phyloP scores from a whole-genome alignment of 106 monocot species.

The Phalaenopsis aphrodite region DNA sequence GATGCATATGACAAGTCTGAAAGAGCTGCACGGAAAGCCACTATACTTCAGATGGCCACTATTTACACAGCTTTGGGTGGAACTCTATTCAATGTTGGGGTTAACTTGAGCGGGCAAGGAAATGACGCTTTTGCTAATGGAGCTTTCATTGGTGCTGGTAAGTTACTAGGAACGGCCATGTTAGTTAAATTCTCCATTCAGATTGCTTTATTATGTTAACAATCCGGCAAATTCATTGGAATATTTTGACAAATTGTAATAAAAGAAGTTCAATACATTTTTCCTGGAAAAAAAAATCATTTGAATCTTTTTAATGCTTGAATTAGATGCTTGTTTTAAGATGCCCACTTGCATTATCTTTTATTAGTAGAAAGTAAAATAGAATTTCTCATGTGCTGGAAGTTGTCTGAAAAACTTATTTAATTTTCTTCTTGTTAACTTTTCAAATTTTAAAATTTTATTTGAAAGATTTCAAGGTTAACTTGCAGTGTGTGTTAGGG shows the following conservation, averaged over 20 bases:
- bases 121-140: conserved; percentile 68
- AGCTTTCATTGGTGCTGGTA: conserved; percentile 85
- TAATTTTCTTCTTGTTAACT: neutral
- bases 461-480: too few relatives aligned
- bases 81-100: conserved; percentile 72
- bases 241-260: neutral
- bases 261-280: neutral
- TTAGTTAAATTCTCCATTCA: neutral
- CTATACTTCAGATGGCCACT: conserved; percentile 87
- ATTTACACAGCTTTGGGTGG: conserved; percentile 79
- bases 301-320: too few relatives aligned
- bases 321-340: neutral
- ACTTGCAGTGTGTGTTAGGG: too few relatives aligned
- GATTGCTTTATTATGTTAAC: neutral
- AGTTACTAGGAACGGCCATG: neutral
- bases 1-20: conserved; percentile 53
- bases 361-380: neutral
- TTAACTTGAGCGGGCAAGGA: conserved; percentile 67
- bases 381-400: neutral
- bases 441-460: too few relatives aligned
- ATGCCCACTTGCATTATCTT: neutral
- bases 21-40: conserved; percentile 84
- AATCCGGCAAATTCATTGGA: neutral
- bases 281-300: neutral
- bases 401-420: neutral